Evolutionary conservation across 345 rosid species (phyloP).

Genomic region (Euphorbia peplus): DNA sequence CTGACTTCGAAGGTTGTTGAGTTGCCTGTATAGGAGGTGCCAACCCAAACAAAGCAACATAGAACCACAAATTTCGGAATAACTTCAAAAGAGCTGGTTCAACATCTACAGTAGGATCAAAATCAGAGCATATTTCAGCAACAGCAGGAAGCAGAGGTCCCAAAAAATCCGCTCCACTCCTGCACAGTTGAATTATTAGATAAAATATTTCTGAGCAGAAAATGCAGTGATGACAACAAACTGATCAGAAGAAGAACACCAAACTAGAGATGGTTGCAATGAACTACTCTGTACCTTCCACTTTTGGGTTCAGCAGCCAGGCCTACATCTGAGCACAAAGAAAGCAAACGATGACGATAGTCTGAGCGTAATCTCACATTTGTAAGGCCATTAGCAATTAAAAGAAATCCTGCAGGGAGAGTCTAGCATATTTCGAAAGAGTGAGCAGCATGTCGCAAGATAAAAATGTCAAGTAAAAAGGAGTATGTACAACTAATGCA

Average conservation of each 20-base stretch:
- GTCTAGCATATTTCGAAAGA: slow-evolving; percentile 68
- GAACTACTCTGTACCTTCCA: slow-evolving; percentile 60
- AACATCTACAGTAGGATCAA: slow-evolving; percentile 76
- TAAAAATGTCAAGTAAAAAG: slow-evolving; percentile 19
- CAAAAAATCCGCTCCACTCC: slow-evolving; percentile 97
- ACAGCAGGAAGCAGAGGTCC: slow-evolving; percentile 98
- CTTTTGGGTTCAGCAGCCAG: slow-evolving; percentile 94
- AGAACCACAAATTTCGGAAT: slow-evolving; percentile 98
- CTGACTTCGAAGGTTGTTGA: slow-evolving; percentile 61
- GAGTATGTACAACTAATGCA: slow-evolving; percentile 5
- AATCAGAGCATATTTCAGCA: slow-evolving; percentile 95
- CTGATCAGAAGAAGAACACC: slow-evolving; percentile 1
- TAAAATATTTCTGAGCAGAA: slow-evolving; percentile 18
- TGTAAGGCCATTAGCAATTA: slow-evolving; percentile 77
- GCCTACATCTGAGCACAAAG: slow-evolving; percentile 98
- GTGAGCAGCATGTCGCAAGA: slow-evolving; percentile 45
- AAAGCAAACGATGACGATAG: slow-evolving; percentile 85
- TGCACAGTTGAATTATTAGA: slow-evolving; percentile 33
- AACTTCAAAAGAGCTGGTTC: slow-evolving; percentile 94
- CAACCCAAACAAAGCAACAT: slow-evolving; percentile 92
- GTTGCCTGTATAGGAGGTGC: slow-evolving; percentile 83
- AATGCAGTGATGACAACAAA: slow-evolving; percentile 8
- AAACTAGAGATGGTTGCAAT: slow-evolving; percentile 9
- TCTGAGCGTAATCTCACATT: slow-evolving; percentile 76
- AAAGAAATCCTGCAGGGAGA: slow-evolving; percentile 98